Evolutionary conservation across 2,329 filamentous ascomycete genomes (phyloP).

Genomic region (Sclerotinia borealis): DNA sequence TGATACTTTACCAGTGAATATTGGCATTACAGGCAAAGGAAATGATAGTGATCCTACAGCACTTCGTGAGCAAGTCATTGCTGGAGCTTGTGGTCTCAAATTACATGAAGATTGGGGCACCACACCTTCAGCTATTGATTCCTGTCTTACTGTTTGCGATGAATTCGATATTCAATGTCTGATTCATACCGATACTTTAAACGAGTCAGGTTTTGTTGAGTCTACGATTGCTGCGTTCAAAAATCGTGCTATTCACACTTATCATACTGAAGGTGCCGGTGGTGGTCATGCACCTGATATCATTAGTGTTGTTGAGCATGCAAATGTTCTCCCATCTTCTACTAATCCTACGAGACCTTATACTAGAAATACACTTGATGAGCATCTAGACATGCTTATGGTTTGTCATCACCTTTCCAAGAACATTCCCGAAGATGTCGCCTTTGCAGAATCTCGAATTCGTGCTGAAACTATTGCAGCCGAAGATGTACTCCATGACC

Average conservation of each 20-base stretch:
- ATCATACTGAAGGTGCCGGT: conserved; percentile 93
- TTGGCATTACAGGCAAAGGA: conserved; percentile 89
- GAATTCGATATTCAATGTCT: conserved; percentile 88
- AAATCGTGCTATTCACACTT: conserved; percentile 85
- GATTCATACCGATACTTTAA: conserved; percentile 93
- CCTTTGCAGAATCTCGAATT: conserved; percentile 91
- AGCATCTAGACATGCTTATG: conserved; percentile 98
- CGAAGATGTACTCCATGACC: conserved; percentile 90
- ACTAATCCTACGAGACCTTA: conserved; percentile 91
- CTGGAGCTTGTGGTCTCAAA: conserved; percentile 86
- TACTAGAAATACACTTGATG: conserved; percentile 87
- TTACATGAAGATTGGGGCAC: conserved; percentile 95
- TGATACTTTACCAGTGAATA: conserved; percentile 75
- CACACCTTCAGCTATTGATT: conserved; percentile 86
- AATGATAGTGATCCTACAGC: conserved; percentile 70
- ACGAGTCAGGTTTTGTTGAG: conserved; percentile 96
- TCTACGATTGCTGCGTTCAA: conserved; percentile 83
- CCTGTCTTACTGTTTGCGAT: conserved; percentile 79
- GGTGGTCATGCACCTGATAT: conserved; percentile 95
- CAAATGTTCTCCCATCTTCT: conserved; percentile 81
- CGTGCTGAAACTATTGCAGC: conserved; percentile 94
- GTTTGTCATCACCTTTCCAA: conserved; percentile 91
- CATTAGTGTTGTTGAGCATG: conserved; percentile 83
- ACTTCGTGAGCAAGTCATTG: conserved; percentile 72
- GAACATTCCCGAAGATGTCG: conserved; percentile 91